Percentiles rank a stretch among this genome's conserved stretches.
Evolutionary conservation across 148 eudicot species (phyloP).

Genomic region (Euryodendron excelsum): DNA sequence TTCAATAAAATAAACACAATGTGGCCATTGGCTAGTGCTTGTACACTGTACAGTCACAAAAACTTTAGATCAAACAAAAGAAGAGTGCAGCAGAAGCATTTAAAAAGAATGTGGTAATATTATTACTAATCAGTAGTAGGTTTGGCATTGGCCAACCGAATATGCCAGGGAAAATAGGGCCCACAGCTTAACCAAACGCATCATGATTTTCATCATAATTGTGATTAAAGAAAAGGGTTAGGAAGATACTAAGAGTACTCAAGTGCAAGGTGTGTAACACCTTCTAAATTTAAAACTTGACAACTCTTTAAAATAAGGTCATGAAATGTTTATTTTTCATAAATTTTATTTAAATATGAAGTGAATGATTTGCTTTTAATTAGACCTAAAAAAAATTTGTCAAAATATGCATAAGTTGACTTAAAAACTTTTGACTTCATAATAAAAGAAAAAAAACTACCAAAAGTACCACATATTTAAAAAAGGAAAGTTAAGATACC

Average conservation of each 20-base stretch:
- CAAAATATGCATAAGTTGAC: too few relatives aligned
- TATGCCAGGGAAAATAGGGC: too few relatives aligned
- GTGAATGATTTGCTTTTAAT: too few relatives aligned
- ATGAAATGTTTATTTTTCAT: too few relatives aligned
- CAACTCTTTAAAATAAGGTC: too few relatives aligned
- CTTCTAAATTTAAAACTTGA: too few relatives aligned
- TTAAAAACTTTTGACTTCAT: too few relatives aligned
- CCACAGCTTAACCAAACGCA: neutral
- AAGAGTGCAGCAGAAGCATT: neutral
- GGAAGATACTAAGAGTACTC: conserved; percentile 13
- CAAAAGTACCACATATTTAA: neutral
- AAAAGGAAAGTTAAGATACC: neutral
- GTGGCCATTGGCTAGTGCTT: neutral
- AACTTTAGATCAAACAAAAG: neutral
- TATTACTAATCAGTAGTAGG: neutral
- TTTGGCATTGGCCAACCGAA: neutral
- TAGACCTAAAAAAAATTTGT: too few relatives aligned
- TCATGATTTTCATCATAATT: neutral
- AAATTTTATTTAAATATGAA: too few relatives aligned
- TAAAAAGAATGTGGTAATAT: neutral
- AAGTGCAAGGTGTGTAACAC: too few relatives aligned
- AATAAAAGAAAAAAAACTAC: too few relatives aligned
- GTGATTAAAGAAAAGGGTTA: neutral
- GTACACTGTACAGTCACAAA: neutral
- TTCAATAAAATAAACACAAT: neutral